These are phyloP conservation scores for Pseudogymnoascus sp. DNA, from an alignment of 2,329 filamentous ascomycete species.

Conservation along the genomic window DNA sequence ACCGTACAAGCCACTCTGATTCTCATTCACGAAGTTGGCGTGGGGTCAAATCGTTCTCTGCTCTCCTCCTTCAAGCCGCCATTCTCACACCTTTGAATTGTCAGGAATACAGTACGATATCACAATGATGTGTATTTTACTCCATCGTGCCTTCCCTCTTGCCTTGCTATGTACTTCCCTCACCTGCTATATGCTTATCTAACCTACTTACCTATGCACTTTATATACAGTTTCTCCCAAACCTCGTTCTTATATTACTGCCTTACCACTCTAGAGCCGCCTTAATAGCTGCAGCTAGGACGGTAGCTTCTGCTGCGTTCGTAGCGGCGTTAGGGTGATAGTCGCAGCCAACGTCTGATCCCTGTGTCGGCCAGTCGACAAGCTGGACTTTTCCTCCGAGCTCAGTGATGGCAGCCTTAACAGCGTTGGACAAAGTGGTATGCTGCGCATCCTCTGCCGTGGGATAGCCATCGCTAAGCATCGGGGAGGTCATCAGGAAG, in stretches of 20 bases:
- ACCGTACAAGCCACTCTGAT: background rate
- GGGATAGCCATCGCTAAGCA: slow-evolving; percentile 35
- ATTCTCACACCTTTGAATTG: background rate
- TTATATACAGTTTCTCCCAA: background rate
- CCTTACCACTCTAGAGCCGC: slow-evolving; percentile 13
- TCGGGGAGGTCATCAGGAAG: slow-evolving; percentile 36
- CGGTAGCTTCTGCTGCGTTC: slow-evolving; percentile 26
- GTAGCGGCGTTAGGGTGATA: slow-evolving; percentile 37
- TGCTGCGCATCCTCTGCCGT: slow-evolving; percentile 32
- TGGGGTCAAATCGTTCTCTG: background rate
- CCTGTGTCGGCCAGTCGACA: slow-evolving; percentile 37
- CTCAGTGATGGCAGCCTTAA: slow-evolving; percentile 30
- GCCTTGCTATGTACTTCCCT: background rate
- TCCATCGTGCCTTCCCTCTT: background rate
- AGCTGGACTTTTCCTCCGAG: slow-evolving; percentile 31
- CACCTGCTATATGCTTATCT: background rate
- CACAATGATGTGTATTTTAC: background rate
- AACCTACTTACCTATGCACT: background rate
- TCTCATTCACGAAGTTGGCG: background rate
- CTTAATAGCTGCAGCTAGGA: slow-evolving; percentile 26
- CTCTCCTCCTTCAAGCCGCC: background rate
- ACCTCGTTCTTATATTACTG: background rate
- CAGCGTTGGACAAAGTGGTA: slow-evolving; percentile 30
- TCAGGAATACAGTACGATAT: background rate
- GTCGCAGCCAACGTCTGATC: slow-evolving; percentile 35